Conservation (phyloP, 805 yeast genomes). For the Starmerella ratchasimensis region DNA sequence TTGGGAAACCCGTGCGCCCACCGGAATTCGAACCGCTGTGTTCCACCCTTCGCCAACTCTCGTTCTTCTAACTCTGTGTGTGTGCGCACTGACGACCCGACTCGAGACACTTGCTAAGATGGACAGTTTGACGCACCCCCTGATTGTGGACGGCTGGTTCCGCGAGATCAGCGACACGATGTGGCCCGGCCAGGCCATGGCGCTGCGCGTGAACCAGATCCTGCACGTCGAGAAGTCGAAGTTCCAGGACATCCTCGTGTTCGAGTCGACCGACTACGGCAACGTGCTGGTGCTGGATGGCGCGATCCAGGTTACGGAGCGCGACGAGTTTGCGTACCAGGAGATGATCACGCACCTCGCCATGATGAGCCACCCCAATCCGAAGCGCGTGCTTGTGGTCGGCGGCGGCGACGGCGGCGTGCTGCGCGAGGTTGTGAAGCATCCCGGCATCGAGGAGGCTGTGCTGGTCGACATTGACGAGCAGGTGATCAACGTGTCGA, state of each 20-base stretch:
- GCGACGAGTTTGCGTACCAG: conserved; percentile 95
- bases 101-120: too few relatives aligned
- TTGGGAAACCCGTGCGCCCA: too few relatives aligned
- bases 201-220: conserved; percentile 72
- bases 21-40: too few relatives aligned
- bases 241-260: conserved; percentile 87
- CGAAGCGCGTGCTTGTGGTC: conserved; percentile 82
- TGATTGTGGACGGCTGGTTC: conserved; percentile 74
- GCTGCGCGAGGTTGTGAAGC: conserved; percentile 85
- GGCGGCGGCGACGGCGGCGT: conserved; percentile 99
- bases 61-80: too few relatives aligned
- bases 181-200: conserved; percentile 99
- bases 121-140: conserved; percentile 21
- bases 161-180: conserved; percentile 85
- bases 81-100: too few relatives aligned
- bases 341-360: conserved; percentile 97
- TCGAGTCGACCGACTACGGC: conserved; percentile 87
- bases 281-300: conserved; percentile 90
- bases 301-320: conserved; percentile 89
- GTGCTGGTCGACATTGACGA: conserved; percentile 91
- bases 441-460: conserved; percentile 73
- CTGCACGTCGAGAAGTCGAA: conserved; percentile 73
- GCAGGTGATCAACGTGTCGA: conserved; percentile 75
- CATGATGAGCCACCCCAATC: conserved; percentile 83
- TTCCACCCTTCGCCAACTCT: too few relatives aligned